phyloP scores from a whole-genome alignment of 1,284 basidiomycete species.

The Sporisorium iseilematis-ciliati region DNA sequence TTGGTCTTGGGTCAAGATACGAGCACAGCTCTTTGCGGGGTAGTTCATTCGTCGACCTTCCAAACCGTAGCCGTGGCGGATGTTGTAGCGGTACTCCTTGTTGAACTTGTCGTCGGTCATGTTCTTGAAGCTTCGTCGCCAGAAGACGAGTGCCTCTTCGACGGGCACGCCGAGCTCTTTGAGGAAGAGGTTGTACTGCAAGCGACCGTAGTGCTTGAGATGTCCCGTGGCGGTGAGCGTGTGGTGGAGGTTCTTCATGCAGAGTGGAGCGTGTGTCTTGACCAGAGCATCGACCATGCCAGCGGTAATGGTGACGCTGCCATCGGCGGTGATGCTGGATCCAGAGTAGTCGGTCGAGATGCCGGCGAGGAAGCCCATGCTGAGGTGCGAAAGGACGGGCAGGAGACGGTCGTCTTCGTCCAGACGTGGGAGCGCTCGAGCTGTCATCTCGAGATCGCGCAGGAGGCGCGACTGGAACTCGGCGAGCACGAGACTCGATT shows the following conservation, averaged over 20 bases:
- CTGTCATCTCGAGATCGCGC: slow-evolving; percentile 87
- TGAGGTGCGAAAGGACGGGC: slow-evolving; percentile 91
- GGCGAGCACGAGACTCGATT: slow-evolving; percentile 88
- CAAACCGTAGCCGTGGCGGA: slow-evolving; percentile 92
- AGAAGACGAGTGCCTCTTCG: slow-evolving; percentile 94
- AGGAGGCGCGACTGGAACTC: slow-evolving; percentile 85
- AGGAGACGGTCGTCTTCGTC: slow-evolving; percentile 94
- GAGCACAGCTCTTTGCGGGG: slow-evolving; percentile 91
- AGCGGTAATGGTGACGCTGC: slow-evolving; percentile 80
- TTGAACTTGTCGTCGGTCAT: slow-evolving; percentile 94
- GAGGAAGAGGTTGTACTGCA: slow-evolving; percentile 94
- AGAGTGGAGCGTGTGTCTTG: slow-evolving; percentile 90
- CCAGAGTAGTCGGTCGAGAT: slow-evolving; percentile 82
- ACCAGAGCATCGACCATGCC: slow-evolving; percentile 94
- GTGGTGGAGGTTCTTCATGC: slow-evolving; percentile 92
- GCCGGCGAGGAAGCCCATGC: slow-evolving; percentile 92
- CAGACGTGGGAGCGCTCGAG: slow-evolving; percentile 88
- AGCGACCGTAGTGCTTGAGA: slow-evolving; percentile 89
- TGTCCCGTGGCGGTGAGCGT: slow-evolving; percentile 83
- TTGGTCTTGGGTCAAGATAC: slow-evolving; percentile 84
- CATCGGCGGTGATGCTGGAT: slow-evolving; percentile 71
- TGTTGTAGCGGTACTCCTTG: slow-evolving; percentile 98
- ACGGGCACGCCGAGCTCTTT: slow-evolving; percentile 89
- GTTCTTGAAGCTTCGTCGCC: slow-evolving; percentile 84
- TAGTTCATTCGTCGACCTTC: slow-evolving; percentile 96